Base-by-base conservation (phyloP, 2,329 filamentous ascomycete genomes). In the Chrysosporium queenslandicum region DNA sequence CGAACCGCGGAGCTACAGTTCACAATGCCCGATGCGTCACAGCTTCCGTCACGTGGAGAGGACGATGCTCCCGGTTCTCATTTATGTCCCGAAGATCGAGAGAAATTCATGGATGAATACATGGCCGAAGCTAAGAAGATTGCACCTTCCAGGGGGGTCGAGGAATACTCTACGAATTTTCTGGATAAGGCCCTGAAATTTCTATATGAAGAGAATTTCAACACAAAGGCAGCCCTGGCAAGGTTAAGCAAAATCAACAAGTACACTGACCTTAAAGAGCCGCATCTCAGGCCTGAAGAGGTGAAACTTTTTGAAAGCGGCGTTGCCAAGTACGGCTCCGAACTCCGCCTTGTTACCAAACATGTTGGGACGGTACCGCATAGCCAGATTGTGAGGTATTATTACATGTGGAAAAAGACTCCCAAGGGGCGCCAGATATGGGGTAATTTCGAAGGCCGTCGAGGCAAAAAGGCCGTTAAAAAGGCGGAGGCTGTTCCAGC, bases 361-460 rank as follows among this genome's bases (percentile, higher is more conserved):
- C 86, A 95, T 66, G 87, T 96, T 62, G 70, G 71, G n/a, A 87
- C 84, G 0, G 81, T 92, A 59, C 81, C 80, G 37, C 82, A 89
- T 56, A 82, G 84, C 47, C 81, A 87, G 54, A 85, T 96, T 56
- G 88, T 94, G 23, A 86, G 92, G 2, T 94, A 86, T 65, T 98
- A 97, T 69, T 98, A 98, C 66, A 87, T 87, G 58, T 98, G 92
- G 92, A 98, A 98, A 72, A 97, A 97, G 70, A 88, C 88, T 0
- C 78, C 85, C 1, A 82, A 84, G 54, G 92, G 92, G 37, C 83
- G 80, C 64, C 82, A 92, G 60, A 82, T 98, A 20, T 96, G 92
- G 90, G 88, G 88, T 55, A 87, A 83, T 58, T 95, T 86, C 61
- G 82, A 87, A 47, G 88, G 87, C 9, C 81, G 91, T 42, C 94